A percentile compares a stretch with the other conserved stretches of the same genome.
Conservation (phyloP, 2,329 filamentous ascomycete species). For the Diatrype stigma region DNA sequence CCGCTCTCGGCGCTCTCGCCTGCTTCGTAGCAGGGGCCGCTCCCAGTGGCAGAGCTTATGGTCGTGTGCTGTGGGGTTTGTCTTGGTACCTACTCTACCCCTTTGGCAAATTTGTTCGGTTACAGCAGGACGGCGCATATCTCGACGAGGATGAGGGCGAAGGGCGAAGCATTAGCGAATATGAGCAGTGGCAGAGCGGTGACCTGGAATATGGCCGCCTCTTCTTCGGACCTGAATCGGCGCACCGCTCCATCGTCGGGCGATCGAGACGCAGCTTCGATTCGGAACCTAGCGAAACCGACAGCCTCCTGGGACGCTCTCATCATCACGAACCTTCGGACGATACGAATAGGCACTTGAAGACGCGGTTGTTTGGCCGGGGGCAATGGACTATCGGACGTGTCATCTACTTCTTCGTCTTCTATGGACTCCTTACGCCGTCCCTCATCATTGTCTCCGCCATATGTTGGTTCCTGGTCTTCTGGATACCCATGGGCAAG, state of each 20-base stretch:
- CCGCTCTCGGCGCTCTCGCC: conserved; percentile 67
- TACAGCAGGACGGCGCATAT: conserved; percentile 92
- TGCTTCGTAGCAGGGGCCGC: conserved; percentile 78
- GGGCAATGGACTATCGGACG: conserved; percentile 94
- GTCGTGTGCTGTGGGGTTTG: conserved; percentile 77
- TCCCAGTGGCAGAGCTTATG: conserved; percentile 80
- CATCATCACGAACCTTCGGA: conserved; percentile 45
- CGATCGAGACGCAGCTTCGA: conserved; percentile 85
- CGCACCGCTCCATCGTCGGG: conserved; percentile 75
- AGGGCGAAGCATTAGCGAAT: conserved; percentile 94
- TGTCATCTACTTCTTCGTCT: conserved; percentile 93
- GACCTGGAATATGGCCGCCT: conserved; percentile 93
- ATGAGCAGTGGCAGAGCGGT: conserved; percentile 98
- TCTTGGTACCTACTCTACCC: conserved; percentile 89
- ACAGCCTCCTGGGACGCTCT: conserved; percentile 72
- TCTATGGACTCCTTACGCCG: conserved; percentile 88
- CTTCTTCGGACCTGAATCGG: conserved; percentile 79
- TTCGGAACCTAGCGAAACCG: conserved; percentile 77
- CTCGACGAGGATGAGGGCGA: conserved; percentile 92
- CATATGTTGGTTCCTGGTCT: conserved; percentile 94
- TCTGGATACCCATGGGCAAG: conserved; percentile 98
- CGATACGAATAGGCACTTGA: conserved; percentile 46
- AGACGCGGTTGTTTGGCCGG: conserved; percentile 86
- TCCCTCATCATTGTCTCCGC: conserved; percentile 79
- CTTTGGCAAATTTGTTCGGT: conserved; percentile 91